Conservation (phyloP, 2,329 filamentous ascomycete species). For the Fusarium coffeatum region DNA sequence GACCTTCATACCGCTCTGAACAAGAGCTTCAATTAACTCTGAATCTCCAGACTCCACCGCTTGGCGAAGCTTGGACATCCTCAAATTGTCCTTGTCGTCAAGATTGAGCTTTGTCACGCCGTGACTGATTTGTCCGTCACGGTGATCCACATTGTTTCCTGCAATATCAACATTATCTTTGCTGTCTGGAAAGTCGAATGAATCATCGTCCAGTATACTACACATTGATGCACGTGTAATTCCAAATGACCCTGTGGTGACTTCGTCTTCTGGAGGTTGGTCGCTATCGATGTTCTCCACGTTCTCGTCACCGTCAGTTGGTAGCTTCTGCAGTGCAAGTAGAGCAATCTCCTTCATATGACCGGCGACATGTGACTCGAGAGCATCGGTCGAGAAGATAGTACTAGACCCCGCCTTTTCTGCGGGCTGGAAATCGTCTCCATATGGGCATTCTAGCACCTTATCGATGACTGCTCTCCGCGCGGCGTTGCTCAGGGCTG, state of each 20-base stretch:
- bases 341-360: constrained; percentile 10
- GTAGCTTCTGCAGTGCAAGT: not conserved
- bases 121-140: not conserved
- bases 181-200: not conserved
- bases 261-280: not conserved
- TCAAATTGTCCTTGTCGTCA: not conserved
- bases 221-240: not conserved
- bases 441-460: not conserved
- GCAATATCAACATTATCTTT: not conserved
- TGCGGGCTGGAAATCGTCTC: not conserved
- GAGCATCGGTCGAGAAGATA: not conserved
- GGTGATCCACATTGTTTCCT: not conserved
- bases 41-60: not conserved
- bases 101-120: not conserved
- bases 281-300: not conserved
- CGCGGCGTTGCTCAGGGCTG: not conserved
- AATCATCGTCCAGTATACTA: not conserved
- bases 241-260: not conserved
- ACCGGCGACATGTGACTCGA: not conserved
- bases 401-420: not conserved
- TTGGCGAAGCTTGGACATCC: not conserved
- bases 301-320: not conserved
- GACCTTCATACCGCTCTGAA: not conserved
- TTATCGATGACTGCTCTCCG: not conserved
- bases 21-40: not conserved